These are phyloP conservation scores for Ulota crispa DNA, from an alignment of 225 moss, liverwort and hornwort genomes.

Conservation along the genomic window DNA sequence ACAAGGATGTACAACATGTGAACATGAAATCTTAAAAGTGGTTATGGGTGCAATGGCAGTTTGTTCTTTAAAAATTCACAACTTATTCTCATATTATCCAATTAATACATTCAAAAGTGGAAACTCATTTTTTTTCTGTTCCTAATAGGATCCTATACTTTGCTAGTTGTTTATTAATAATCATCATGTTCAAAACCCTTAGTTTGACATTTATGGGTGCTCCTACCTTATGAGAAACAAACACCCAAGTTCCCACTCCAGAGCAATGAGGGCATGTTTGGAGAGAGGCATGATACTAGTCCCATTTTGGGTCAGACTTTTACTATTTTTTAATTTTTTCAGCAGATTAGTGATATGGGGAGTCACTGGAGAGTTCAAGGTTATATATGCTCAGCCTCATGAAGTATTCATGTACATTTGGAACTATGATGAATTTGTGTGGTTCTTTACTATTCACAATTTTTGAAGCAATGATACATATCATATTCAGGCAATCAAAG, in stretches of 20 bases:
- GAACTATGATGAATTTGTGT: not conserved
- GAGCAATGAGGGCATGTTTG: not conserved
- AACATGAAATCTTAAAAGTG: too few relatives aligned
- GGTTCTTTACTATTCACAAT: not conserved
- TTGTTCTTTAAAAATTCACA: too few relatives aligned
- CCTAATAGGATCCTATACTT: too few relatives aligned
- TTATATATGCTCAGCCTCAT: not conserved
- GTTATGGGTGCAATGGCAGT: too few relatives aligned
- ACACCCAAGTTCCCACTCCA: not conserved
- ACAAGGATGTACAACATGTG: too few relatives aligned
- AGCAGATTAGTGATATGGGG: not conserved
- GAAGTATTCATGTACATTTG: not conserved
- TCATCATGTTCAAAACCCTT: too few relatives aligned
- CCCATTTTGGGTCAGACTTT: not conserved
- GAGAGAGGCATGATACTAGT: not conserved
- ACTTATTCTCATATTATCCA: too few relatives aligned
- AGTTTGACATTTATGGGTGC: too few relatives aligned
- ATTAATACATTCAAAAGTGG: too few relatives aligned
- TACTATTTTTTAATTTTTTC: not conserved
- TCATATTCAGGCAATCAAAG: not conserved
- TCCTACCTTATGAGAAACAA: not conserved
- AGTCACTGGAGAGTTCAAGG: not conserved
- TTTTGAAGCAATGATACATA: not conserved
- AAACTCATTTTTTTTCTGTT: too few relatives aligned
- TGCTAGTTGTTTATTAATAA: too few relatives aligned